Base-by-base conservation (phyloP, 164 flowering plant species). In the Malania oleifera region DNA sequence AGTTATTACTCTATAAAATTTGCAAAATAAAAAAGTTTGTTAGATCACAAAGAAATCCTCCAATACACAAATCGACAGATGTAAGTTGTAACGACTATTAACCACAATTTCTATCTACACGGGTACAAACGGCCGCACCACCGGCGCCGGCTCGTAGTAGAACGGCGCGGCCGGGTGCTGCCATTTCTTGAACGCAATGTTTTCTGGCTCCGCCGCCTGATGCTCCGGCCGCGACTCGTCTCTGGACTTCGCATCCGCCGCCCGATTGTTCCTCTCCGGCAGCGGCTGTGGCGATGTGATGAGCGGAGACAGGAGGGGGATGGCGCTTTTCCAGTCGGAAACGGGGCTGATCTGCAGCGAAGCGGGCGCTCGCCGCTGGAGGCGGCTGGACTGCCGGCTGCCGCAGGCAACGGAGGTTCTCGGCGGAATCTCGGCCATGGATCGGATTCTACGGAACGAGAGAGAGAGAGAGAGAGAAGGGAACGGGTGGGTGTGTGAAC, bases 91-190 rank as follows among this genome's bases (percentile, higher is more conserved):
- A n/a, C n/a, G n/a, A n/a, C n/a, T n/a, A n/a, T n/a, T n/a, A 20
- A 56, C 0, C 29, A 8, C 18, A 9, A 19, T 7, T 6, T 35
- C 22, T 13, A 58, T 49, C 69, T 70, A 75, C 70, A 68, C 61
- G 40, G 69, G 73, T 12, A 72, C 72, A 41, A 75, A 71, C 1
- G 75, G 45, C 17, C 73, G 73, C 56, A 31, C 56, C 31, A 60
- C 27, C 57, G 79, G 67, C 3, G 73, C 64, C 52, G 82, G 56
- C 29, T 80, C 80, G 61, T 75, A 79, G 27, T 56, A 64, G 51
- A 83, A 82, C 39, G 89, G 89, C n/a, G 80, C 74, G 11, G 91
- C 91, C 35, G 93, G 93, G 41, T 86, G 87, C 69, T 85, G 83
- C 95, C 95, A 87, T 60, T 59, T 73, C 75, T 80, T 81, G 56